These are phyloP conservation scores for Starmerella tilneyi DNA, from an alignment of 805 yeast species.

Conservation along the genomic window DNA sequence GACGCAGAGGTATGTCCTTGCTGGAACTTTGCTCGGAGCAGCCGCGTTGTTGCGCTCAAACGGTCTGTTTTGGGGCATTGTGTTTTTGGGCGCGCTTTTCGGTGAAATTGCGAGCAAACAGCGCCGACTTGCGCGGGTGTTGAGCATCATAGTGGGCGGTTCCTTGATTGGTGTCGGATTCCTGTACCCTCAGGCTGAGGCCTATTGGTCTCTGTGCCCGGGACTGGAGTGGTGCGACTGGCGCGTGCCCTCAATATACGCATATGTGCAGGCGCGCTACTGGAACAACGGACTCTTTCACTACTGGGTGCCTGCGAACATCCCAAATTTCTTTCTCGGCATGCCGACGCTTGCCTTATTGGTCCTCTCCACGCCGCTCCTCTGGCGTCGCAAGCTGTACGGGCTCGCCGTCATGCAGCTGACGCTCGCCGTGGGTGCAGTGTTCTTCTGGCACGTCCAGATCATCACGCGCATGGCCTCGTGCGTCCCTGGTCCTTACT, in stretches of 20 bases:
- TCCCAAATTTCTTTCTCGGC: conserved; percentile 74
- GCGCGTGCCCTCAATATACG: conserved; percentile 48
- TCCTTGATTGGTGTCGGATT: conserved; percentile 40
- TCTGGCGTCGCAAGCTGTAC: conserved; percentile 26
- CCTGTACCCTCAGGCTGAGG: conserved; percentile 39
- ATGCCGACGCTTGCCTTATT: conserved; percentile 52
- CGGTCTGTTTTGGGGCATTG: conserved; percentile 58
- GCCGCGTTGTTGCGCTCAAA: conserved; percentile 66
- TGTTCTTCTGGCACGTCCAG: conserved; percentile 71
- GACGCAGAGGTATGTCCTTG: conserved; percentile 33
- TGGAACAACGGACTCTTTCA: conserved; percentile 76
- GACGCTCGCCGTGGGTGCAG: conserved; percentile 41
- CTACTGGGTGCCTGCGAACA: conserved; percentile 73
- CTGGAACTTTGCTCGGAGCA: conserved; percentile 47
- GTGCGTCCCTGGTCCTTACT: conserved; percentile 62
- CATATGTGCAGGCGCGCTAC: conserved; percentile 64
- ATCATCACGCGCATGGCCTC: conserved; percentile 70
- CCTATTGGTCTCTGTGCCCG: conserved; percentile 51
- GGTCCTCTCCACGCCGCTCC: conserved; percentile 31
- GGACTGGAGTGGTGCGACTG: conserved; percentile 59
- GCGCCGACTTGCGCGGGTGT: neutral
- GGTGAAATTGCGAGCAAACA: neutral
- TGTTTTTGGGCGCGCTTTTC: conserved; percentile 36
- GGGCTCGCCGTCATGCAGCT: conserved; percentile 28
- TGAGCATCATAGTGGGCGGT: conserved; percentile 46